Evolutionary conservation across 225 moss, liverwort and hornwort genomes (phyloP), one percentile per base, ranked within the genome.

Genomic region (Straminergon stramineum): DNA sequence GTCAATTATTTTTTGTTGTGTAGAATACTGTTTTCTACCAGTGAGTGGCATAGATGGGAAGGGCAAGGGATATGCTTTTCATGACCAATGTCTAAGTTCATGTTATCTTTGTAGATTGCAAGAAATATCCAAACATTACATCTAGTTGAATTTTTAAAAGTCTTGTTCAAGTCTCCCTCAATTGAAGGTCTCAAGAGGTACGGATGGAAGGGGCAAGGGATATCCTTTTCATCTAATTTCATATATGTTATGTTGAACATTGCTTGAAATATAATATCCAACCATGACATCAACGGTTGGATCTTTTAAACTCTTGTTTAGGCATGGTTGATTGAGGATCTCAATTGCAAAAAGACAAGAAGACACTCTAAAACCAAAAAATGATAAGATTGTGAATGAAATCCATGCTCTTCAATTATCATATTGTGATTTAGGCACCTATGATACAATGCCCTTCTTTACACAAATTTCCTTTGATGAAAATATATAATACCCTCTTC

Each of bases 401-500:
- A 63, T 31, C 22, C 5, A 63, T 77, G 9, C 6, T 22, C 14
- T 52, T 11, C 4, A n/a, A n/a, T n/a, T n/a, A n/a, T n/a, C n/a
- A 76, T 53, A 22, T 53, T 53, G 13, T n/a, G 4, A 22, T n/a
- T 3, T 16, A 69, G 5, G 6, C 3, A 4, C 24, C 0, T 24
- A 1, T 26, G 2, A 71, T 41, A 41, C 15, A 43, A 27, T 2
- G 27, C 3, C 9, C 12, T 73, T 43, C 16, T 15, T 43, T 27
- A 16, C 5, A 16, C 26, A 43, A 15, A 43, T 43, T 43, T 13
- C 0, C 3, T 73, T 43, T 1, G 1, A 23, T 22, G 4, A 1
- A n/a, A n/a, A n/a, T 22, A 23, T 69, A 13, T n/a, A n/a, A 22
- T 69, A n/a, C 13, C n/a, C 2, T n/a, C 22, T 69, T 69, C 4